phyloP scores from a whole-genome alignment of 2,329 filamentous ascomycete species.

The Exophiala spinifera region DNA sequence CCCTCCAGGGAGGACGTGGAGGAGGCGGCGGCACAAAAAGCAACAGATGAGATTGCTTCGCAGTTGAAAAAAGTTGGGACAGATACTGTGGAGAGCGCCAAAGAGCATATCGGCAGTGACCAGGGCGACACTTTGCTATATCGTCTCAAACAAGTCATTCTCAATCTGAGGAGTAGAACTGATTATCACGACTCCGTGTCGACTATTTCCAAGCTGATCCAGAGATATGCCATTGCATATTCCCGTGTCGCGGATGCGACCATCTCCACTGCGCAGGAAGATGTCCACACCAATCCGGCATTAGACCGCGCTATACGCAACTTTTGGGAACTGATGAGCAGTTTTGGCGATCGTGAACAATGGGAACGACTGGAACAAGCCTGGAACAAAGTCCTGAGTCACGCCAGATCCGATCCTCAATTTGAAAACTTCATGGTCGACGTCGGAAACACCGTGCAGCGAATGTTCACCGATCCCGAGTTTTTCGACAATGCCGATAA shows the following conservation, averaged over 20 bases:
- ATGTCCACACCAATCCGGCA: slow-evolving; percentile 69
- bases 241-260: slow-evolving; percentile 69
- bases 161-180: slow-evolving; percentile 68
- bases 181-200: slow-evolving; percentile 88
- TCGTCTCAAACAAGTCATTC: slow-evolving; percentile 72
- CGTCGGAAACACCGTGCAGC: slow-evolving; percentile 70
- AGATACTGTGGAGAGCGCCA: slow-evolving; percentile 67
- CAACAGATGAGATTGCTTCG: slow-evolving; percentile 43
- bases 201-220: slow-evolving; percentile 69
- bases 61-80: slow-evolving; percentile 42
- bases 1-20: slow-evolving; percentile 63
- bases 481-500: slow-evolving; percentile 77
- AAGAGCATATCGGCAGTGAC: slow-evolving; percentile 68
- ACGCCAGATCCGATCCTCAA: slow-evolving; percentile 73
- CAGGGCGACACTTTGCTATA: slow-evolving; percentile 70
- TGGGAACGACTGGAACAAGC: slow-evolving; percentile 73
- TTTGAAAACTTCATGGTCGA: slow-evolving; percentile 76
- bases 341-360: slow-evolving; percentile 69
- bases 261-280: slow-evolving; percentile 63
- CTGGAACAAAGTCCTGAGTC: slow-evolving; percentile 68
- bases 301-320: slow-evolving; percentile 73
- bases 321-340: slow-evolving; percentile 75
- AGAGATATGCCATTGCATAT: slow-evolving; percentile 75
- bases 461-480: slow-evolving; percentile 77
- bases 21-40: slow-evolving; percentile 54